These are phyloP conservation scores for Zancudomyces culisetae DNA, from an alignment of 371 early-diverging fungal genomes.

Conservation along the genomic window DNA sequence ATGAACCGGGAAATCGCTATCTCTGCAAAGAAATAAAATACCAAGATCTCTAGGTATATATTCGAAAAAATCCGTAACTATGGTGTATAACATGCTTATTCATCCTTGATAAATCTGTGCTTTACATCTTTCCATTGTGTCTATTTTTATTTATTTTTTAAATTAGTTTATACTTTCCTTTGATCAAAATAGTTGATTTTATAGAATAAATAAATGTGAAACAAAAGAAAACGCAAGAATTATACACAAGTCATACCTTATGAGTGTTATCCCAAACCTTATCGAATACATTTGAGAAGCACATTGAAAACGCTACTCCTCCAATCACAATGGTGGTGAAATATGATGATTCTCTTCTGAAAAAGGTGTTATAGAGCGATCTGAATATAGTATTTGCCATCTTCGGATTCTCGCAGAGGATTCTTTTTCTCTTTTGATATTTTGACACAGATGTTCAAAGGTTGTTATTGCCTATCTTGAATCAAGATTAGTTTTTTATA, in stretches of 20 bases:
- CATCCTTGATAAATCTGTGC: slow-evolving; percentile 10
- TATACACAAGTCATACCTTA: too few relatives aligned
- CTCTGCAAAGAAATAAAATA: too few relatives aligned
- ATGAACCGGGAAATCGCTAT: too few relatives aligned
- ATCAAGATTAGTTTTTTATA: too few relatives aligned
- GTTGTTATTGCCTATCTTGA: too few relatives aligned
- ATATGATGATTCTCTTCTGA: slow-evolving; percentile 23
- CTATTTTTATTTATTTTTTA: not conserved
- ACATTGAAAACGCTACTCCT: slow-evolving; percentile 17
- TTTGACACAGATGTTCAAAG: too few relatives aligned
- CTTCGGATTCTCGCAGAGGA: too few relatives aligned
- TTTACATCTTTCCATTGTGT: slow-evolving; percentile 25
- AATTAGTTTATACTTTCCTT: not conserved
- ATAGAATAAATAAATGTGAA: not conserved
- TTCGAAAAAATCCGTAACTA: too few relatives aligned
- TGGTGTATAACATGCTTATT: too few relatives aligned
- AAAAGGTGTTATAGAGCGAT: slow-evolving; percentile 14
- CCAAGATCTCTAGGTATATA: too few relatives aligned
- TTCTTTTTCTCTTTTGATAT: too few relatives aligned
- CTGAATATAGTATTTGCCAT: not conserved
- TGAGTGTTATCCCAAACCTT: slow-evolving; percentile 21
- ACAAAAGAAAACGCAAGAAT: not conserved
- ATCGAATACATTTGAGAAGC: slow-evolving; percentile 18
- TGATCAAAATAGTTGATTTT: not conserved
- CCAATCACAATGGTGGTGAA: slow-evolving; percentile 18